Base-by-base conservation (phyloP, 495 filamentous ascomycete species). In the Cryomyces minteri region DNA sequence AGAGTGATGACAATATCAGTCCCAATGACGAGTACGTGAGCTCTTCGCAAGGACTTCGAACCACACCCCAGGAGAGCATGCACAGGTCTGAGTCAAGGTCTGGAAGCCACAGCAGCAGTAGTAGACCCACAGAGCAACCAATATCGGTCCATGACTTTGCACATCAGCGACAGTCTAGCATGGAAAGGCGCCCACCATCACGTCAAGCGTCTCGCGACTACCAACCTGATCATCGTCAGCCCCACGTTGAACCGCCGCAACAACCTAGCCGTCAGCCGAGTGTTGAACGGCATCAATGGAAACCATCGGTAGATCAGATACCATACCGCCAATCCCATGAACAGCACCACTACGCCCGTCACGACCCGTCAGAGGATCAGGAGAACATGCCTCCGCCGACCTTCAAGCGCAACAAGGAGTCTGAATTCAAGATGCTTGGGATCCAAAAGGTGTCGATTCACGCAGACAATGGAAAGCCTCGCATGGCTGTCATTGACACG, bases 311-410 rank as follows among this genome's bases (percentile, higher is more conserved):
- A 33, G 39, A 36, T 37, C 39, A 46, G 18, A 6, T 10, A 29
- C 10, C 6, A 31, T 28, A 36, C 14, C 12, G 12, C 33, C 14
- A 36, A 45, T 2, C 38, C 31, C 32, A 6, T 45, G 49, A 36
- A 43, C 41, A 32, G 44, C 43, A 5, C 51, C 51, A 33, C 40
- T 39, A 9, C 44, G 32, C 0, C 46, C 48, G 41, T 6, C 46
- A 49, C 32, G 49, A 49, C 34, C 42, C 52, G 8, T 45, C 41
- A 6, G 48, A 54, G 10, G 81, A 88, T 58, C 80, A 92, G 56
- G 84, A 92, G 57, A 92, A 90, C 58, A 80, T 86, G 43, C 74
- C 74, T 6, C 83, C 80, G 6, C 74, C 80, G 18, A 80, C 80
- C 0, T 85, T 84, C 67, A 83, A 76, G 54, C 71, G 78, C 25